Base-by-base conservation (phyloP, 129 eudicot species). In the Flaveria ramosissima region DNA sequence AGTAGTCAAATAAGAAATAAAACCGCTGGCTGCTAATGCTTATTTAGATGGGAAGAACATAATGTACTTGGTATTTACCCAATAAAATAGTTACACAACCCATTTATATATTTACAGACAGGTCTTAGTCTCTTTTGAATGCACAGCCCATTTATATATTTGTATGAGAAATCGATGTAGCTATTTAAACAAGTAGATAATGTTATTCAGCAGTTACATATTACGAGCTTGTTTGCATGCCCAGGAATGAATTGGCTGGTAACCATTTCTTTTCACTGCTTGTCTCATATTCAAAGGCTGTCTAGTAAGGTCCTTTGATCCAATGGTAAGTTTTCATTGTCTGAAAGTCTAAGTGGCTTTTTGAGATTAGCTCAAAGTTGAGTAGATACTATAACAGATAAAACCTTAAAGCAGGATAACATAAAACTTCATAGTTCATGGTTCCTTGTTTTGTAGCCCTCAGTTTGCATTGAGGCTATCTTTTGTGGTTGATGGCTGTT, bases 401-500 rank as follows among this genome's bases (percentile, higher is more conserved):
- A 57, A 57, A 57, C 26, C 20, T 57, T 12, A 57, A 57, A 50
- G 56, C 20, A 50, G 17, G 15, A 7, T 17, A 50, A 9, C 11
- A 15, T 59, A 20, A 59, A 59, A 60, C n/a, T 60, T 24, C 39
- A 60, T 23, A 12, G 66, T 60, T 56, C 27, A 26, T 23, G 27
- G 66, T 23, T 60, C 39, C 14, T 20, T 56, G 27, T 19, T 56
- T 56, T 56, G 63, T 20, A 56, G 63, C 27, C 1, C 27, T 56
- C 26, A 56, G 30, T 56, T 56, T 20, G 12, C 13, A 6, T 20
- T 51, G 9, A 4, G 57, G 0, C 10, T 30, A 26, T 24, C 42
- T 61, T 26, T 64, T 64, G 70, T 64, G 71, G 26, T 21, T 19
- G 50, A 65, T 65, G 71, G 26, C 24, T 65, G 47, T 20, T 32